Evolutionary conservation across 805 yeast genomes (phyloP).

Genomic region (Tetrapisispora iriomotensis): DNA sequence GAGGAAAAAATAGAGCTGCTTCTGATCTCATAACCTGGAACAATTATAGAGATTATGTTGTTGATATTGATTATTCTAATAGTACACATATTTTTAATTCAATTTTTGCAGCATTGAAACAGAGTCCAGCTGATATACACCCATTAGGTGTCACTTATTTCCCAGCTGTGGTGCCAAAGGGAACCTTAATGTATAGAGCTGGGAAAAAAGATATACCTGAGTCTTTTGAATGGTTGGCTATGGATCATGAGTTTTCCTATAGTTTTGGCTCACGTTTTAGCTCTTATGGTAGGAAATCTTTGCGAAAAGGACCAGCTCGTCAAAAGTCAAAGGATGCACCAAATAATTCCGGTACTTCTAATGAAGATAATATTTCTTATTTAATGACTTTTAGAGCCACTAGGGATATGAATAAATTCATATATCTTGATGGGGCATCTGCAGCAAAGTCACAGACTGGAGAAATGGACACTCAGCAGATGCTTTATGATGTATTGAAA

Average conservation of each 20-base stretch:
- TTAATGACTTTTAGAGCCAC: constrained; percentile 37
- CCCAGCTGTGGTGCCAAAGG: constrained; percentile 52
- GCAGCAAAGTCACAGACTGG: constrained; percentile 52
- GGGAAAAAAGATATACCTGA: constrained; percentile 37
- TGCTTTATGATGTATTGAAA: constrained; percentile 30
- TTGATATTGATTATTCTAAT: constrained; percentile 35
- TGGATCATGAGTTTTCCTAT: constrained; percentile 54
- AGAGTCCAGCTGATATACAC: constrained; percentile 40
- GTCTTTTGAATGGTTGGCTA: constrained; percentile 51
- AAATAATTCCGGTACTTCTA: background rate
- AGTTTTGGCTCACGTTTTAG: constrained; percentile 31
- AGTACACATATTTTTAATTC: constrained; percentile 50
- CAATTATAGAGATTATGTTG: constrained; percentile 18
- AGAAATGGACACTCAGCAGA: constrained; percentile 49
- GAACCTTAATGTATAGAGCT: constrained; percentile 49
- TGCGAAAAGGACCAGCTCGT: background rate
- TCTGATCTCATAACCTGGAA: constrained; percentile 6
- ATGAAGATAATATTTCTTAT: background rate
- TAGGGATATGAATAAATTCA: constrained; percentile 39
- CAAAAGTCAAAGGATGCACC: no score
- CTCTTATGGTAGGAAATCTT: constrained; percentile 16
- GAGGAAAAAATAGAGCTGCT: background rate
- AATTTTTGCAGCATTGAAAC: constrained; percentile 42
- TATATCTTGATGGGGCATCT: constrained; percentile 57
- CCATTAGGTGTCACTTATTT: constrained; percentile 50